Conservation (phyloP, 208 protist genomes). For the Wallacemonas rigidus region DNA sequence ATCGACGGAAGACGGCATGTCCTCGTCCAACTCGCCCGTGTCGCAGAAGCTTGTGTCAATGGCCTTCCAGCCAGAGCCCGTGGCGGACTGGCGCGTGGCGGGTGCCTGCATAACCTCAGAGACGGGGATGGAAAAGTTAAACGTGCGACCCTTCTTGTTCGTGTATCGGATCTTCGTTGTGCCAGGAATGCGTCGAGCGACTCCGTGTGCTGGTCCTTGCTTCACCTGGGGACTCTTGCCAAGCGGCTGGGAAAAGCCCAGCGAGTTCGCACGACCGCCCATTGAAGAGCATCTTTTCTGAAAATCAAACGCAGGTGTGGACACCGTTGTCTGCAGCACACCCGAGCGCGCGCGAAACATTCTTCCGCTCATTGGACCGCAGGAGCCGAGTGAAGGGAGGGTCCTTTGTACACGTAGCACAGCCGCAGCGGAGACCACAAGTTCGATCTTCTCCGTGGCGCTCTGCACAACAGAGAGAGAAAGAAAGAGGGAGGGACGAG, state of each 20-base stretch:
- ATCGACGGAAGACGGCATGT: constrained; percentile 81
- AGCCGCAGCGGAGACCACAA: too few species aligned
- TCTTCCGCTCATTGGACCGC: too few species aligned
- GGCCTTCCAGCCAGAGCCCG: constrained; percentile 51
- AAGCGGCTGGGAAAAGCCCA: constrained; percentile 36
- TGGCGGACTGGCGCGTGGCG: constrained; percentile 36
- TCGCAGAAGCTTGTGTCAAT: constrained; percentile 87
- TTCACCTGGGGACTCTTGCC: constrained; percentile 67
- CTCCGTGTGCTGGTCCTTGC: constrained; percentile 29
- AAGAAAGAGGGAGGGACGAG: background rate
- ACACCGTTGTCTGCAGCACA: too few species aligned
- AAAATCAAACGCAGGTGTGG: background rate
- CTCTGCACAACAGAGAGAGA: background rate
- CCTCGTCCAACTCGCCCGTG: constrained; percentile 73
- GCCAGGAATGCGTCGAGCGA: constrained; percentile 65
- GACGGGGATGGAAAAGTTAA: constrained; percentile 82
- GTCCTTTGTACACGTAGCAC: too few species aligned
- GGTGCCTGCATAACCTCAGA: constrained; percentile 77
- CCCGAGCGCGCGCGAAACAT: too few species aligned
- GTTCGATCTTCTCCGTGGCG: too few species aligned
- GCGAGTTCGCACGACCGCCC: constrained; percentile 33
- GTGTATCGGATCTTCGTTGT: constrained; percentile 88
- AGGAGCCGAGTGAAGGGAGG: too few species aligned
- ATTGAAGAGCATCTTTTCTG: constrained; percentile 13
- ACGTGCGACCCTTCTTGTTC: constrained; percentile 82